A percentile compares a stretch with the other conserved stretches of the same genome.
phyloP scores from a whole-genome alignment of 768 basidiomycete species.

The Saitozyma podzolica region DNA sequence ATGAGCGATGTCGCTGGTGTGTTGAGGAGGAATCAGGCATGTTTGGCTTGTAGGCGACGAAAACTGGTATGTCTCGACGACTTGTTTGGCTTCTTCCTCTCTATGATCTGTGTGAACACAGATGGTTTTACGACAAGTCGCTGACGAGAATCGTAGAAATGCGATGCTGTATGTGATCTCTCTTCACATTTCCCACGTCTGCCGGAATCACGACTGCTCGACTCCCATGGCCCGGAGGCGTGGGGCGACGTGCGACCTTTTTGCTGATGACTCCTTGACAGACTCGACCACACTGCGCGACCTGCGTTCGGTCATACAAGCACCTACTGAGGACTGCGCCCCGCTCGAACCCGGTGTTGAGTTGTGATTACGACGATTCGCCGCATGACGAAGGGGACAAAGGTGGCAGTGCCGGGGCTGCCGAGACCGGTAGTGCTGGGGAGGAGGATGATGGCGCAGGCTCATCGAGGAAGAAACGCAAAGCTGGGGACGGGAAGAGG shows the following conservation, averaged over 20 bases:
- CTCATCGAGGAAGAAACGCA: slow-evolving; percentile 13
- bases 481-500: slow-evolving; percentile 10
- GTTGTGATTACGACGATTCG: slow-evolving; percentile 44
- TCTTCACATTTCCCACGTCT: too few species aligned
- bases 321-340: slow-evolving; percentile 39
- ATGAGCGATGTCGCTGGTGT: slow-evolving; percentile 34
- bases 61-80: slow-evolving; percentile 31
- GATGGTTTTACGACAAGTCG: too few species aligned
- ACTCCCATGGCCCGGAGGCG: too few species aligned
- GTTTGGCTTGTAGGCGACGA: slow-evolving; percentile 39
- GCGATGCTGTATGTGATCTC: slow-evolving; percentile 32
- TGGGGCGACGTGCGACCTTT: too few species aligned
- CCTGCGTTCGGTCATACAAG: slow-evolving; percentile 42
- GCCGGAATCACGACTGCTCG: too few species aligned
- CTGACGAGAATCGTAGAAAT: slow-evolving; percentile 32
- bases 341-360: slow-evolving; percentile 28
- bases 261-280: too few species aligned
- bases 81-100: background rate
- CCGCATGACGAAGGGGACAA: background rate
- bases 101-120: too few species aligned
- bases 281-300: slow-evolving; percentile 40
- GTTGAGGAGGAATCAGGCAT: slow-evolving; percentile 45
- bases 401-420: slow-evolving; percentile 2
- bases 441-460: slow-evolving; percentile 6
- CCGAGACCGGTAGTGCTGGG: slow-evolving; percentile 10